phyloP scores from a whole-genome alignment of 1,139 yeast species.

The Taiozyma onychis region DNA sequence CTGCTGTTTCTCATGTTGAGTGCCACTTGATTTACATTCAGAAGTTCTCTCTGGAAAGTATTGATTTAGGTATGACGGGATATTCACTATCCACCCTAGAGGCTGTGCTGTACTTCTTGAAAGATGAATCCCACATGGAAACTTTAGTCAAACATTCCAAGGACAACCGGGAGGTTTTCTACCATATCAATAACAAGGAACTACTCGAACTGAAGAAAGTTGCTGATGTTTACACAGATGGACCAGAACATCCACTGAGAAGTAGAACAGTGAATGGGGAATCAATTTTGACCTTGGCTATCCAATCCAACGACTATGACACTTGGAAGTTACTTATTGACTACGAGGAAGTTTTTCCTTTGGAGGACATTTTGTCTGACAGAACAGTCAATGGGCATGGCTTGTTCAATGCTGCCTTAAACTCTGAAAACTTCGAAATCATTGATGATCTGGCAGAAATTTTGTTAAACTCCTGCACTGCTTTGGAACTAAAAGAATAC shows the following conservation, averaged over 20 bases:
- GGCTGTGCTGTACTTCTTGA: slow-evolving; percentile 67
- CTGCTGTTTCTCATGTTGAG: slow-evolving; percentile 53
- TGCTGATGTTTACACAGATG: slow-evolving; percentile 26
- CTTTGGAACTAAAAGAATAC: slow-evolving; percentile 42
- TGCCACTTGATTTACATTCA: slow-evolving; percentile 63
- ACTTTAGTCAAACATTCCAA: slow-evolving; percentile 40
- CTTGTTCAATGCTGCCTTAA: slow-evolving; percentile 56
- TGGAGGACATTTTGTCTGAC: slow-evolving; percentile 67
- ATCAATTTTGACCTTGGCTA: slow-evolving; percentile 54
- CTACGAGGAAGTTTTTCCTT: slow-evolving; percentile 44
- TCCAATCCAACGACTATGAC: slow-evolving; percentile 35
- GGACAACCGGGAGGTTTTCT: slow-evolving; percentile 51
- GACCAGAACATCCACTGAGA: slow-evolving; percentile 38
- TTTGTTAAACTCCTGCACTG: slow-evolving; percentile 38
- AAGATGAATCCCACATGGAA: slow-evolving; percentile 31
- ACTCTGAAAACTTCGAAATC: slow-evolving; percentile 45
- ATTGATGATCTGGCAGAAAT: slow-evolving; percentile 44
- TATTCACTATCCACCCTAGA: slow-evolving; percentile 75
- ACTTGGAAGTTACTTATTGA: slow-evolving; percentile 44
- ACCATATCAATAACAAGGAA: slow-evolving; percentile 38
- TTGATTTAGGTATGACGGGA: slow-evolving; percentile 47
- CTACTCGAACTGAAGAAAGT: slow-evolving; percentile 24
- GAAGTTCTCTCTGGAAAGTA: slow-evolving; percentile 46
- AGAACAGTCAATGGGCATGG: slow-evolving; percentile 47
- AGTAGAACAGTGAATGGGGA: slow-evolving; percentile 62